Evolutionary conservation across 495 filamentous ascomycete genomes (phyloP).

Genomic region (Monascus purpureus): DNA sequence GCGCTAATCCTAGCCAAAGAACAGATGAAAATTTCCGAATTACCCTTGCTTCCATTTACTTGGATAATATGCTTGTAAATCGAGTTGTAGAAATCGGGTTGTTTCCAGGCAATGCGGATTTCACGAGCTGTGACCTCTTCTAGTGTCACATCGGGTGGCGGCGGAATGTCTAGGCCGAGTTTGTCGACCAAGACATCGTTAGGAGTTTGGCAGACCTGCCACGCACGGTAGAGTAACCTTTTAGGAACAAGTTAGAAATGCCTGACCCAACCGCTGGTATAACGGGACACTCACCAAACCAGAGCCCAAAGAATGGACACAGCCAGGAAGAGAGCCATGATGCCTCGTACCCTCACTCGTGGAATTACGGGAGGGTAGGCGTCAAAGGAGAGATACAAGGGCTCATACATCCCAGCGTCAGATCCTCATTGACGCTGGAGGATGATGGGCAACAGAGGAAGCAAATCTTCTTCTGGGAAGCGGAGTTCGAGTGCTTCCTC

Average conservation of each 20-base stretch:
- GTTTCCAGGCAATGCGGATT: slow-evolving; percentile 84
- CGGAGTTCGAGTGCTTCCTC: too few relatives aligned
- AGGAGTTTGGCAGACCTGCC: slow-evolving; percentile 75
- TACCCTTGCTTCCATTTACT: slow-evolving; percentile 84
- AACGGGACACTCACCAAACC: slow-evolving; percentile 30
- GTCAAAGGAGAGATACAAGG: slow-evolving; percentile 32
- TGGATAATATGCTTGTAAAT: slow-evolving; percentile 82
- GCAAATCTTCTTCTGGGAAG: too few relatives aligned
- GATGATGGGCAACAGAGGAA: slow-evolving; percentile 6
- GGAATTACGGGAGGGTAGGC: slow-evolving; percentile 34
- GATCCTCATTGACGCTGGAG: slow-evolving; percentile 22
- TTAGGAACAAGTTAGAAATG: neutral
- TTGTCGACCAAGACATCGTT: slow-evolving; percentile 81
- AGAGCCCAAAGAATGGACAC: slow-evolving; percentile 36
- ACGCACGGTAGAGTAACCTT: slow-evolving; percentile 71
- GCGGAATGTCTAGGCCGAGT: slow-evolving; percentile 83
- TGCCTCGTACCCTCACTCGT: slow-evolving; percentile 34
- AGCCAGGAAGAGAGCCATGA: slow-evolving; percentile 37
- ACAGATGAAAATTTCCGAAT: slow-evolving; percentile 9
- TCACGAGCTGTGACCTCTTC: slow-evolving; percentile 77
- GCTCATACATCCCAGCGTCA: slow-evolving; percentile 37
- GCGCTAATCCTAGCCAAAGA: neutral
- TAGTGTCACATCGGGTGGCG: slow-evolving; percentile 80
- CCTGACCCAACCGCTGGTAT: neutral
- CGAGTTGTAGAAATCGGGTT: slow-evolving; percentile 59